Evolutionary conservation across 2,329 filamentous ascomycete genomes (phyloP).

Genomic region (Aureobasidium vineae): DNA sequence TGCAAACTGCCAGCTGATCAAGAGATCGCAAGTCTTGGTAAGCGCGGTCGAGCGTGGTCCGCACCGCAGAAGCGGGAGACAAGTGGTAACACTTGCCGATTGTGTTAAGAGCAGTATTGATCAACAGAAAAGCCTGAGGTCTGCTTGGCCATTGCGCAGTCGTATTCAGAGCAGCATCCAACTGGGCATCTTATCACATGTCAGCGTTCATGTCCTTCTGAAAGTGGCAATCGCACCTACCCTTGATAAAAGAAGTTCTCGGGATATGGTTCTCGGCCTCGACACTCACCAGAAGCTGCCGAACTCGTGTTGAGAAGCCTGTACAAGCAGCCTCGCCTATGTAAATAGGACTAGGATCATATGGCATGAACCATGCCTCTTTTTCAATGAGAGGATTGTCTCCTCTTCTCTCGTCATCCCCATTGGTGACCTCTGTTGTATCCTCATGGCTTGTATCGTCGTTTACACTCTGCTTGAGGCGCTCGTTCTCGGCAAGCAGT

Average conservation of each 20-base stretch:
- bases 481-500: constrained; percentile 37
- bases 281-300: constrained; percentile 36
- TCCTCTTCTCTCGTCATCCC: constrained; percentile 33
- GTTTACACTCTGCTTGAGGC: constrained; percentile 29
- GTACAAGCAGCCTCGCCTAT: constrained; percentile 42
- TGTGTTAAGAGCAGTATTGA: constrained; percentile 46
- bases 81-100: constrained; percentile 47
- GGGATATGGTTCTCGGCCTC: constrained; percentile 37
- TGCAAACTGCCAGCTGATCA: constrained; percentile 42
- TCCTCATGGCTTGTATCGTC: constrained; percentile 12
- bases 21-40: constrained; percentile 40
- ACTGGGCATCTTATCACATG: constrained; percentile 31
- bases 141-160: constrained; percentile 44
- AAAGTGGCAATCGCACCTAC: background rate
- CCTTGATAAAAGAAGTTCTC: constrained; percentile 37
- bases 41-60: constrained; percentile 42
- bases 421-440: constrained; percentile 5
- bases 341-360: constrained; percentile 38
- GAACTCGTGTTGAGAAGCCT: constrained; percentile 41
- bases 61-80: constrained; percentile 42
- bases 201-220: background rate
- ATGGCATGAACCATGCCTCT: constrained; percentile 40
- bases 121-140: constrained; percentile 41
- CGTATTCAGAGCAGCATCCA: constrained; percentile 39
- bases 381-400: constrained; percentile 41